These are phyloP conservation scores for Phytophthora meadii DNA, from an alignment of 352 stramenopile genomes.

Conservation along the genomic window DNA sequence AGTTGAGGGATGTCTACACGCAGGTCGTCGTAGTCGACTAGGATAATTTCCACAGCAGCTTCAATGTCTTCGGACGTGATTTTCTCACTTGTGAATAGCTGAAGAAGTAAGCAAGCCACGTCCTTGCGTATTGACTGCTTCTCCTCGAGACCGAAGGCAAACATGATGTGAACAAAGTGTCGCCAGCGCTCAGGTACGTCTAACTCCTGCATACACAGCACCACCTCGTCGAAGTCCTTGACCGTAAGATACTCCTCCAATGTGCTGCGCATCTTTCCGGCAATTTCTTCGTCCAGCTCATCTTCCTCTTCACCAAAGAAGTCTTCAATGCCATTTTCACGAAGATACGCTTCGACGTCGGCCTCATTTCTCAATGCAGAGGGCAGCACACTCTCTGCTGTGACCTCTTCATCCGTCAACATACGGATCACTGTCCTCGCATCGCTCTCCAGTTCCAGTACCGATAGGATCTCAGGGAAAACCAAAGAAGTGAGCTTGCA, in stretches of 20 bases:
- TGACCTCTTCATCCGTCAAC: conserved; percentile 85
- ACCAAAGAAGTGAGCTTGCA: conserved; percentile 69
- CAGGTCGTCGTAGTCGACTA: conserved; percentile 78
- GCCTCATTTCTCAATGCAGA: conserved; percentile 48
- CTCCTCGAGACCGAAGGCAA: conserved; percentile 58
- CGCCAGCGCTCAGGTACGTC: conserved; percentile 55
- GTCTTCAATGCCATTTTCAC: conserved; percentile 65
- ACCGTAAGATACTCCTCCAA: conserved; percentile 83
- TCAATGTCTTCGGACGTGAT: conserved; percentile 60
- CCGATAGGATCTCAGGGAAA: conserved; percentile 75
- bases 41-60: conserved; percentile 56
- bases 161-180: conserved; percentile 70
- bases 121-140: conserved; percentile 58
- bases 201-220: conserved; percentile 79
- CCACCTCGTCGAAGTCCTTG: conserved; percentile 78
- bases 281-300: conserved; percentile 68
- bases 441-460: conserved; percentile 80
- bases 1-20: conserved; percentile 80
- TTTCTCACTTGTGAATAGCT: conserved; percentile 51
- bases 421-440: conserved; percentile 71
- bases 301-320: conserved; percentile 74
- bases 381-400: conserved; percentile 56
- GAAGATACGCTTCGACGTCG: conserved; percentile 65
- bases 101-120: conserved; percentile 48
- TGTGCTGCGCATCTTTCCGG: conserved; percentile 70